Evolutionary conservation across 2,329 filamentous ascomycete genomes (phyloP), one percentile per base, ranked within the genome.

Genomic region (Sarocladium brachiariae): DNA sequence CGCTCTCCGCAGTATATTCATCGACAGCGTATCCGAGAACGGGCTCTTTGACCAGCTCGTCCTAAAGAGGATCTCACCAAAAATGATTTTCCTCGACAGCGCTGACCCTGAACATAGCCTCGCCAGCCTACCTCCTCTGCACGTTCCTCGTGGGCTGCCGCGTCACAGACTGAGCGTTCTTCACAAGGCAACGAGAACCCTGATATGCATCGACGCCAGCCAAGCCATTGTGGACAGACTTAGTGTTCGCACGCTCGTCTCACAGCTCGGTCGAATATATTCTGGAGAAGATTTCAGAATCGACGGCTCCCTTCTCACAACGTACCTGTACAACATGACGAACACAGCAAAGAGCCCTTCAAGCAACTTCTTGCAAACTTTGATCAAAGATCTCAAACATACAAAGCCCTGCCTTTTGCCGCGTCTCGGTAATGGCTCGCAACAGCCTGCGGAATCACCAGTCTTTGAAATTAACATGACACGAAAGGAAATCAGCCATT

Each of bases 51-150:
- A 78, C 51, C 73, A 72, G 55, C 66, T 78, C 10, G 62, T 80
- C 5, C 59, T 80, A 2, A 67, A 68, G 8, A 69, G 66, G 43
- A 65, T 68, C 14, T 77, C 74, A 0, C 74, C 76, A 0, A 70
- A 66, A 31, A 78, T 79, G 70, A 63, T 79, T 4, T 79, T 78
- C 50, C 69, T 80, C 39, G 76, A 79, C 49, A 70, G 70, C 2
- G 63, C 63, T 0, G 49, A 59, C 57, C 67, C 45, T 52, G 66
- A 51, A 59, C 71, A 56, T 58, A 74, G 56, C 59, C 69, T 51
- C 54, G 70, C 54, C 53, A 64, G 50, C 56, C 59, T 78, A 1
- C 73, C 75, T 0, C 63, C 69, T 5, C 58, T 77, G 41, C 64
- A 63, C 31, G 59, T 53, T 43, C 64, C 50, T 52, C 60, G 54